phyloP scores from a whole-genome alignment of 108 stramenopile species.

The Conticribra guillardii region DNA sequence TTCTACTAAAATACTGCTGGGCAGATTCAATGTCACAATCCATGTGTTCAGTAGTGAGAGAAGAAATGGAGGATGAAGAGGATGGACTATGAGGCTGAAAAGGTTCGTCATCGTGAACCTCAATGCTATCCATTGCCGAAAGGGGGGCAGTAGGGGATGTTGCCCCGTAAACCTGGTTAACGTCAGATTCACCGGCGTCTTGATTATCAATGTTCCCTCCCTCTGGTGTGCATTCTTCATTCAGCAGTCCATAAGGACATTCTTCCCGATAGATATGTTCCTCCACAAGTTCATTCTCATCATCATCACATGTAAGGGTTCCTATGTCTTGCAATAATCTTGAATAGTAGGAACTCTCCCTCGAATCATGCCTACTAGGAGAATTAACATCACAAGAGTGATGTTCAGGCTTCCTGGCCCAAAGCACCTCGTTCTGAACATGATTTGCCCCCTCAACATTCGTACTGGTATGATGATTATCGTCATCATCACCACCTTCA shows the following conservation, averaged over 20 bases:
- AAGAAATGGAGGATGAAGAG: conserved; percentile 20
- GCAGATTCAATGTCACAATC: conserved; percentile 21
- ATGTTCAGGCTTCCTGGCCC: background rate
- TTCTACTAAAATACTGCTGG: background rate
- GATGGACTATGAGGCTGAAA: background rate
- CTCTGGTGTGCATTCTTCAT: background rate
- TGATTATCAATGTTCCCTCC: too few relatives aligned
- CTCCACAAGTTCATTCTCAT: background rate
- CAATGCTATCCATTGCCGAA: too few relatives aligned
- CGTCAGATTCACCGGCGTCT: too few relatives aligned
- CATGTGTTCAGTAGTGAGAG: conserved; percentile 10
- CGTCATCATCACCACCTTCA: background rate
- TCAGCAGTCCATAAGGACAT: background rate
- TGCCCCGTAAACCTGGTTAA: too few relatives aligned
- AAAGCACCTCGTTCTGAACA: too few relatives aligned
- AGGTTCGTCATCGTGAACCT: conserved; percentile 3
- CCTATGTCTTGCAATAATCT: conserved; percentile 10
- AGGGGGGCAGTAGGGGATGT: too few relatives aligned
- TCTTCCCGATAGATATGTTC: background rate
- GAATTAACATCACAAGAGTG: background rate
- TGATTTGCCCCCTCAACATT: too few relatives aligned
- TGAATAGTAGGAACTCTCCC: conserved; percentile 20
- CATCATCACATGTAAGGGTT: background rate
- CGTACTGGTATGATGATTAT: background rate
- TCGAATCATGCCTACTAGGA: background rate